Percentiles rank a stretch among this genome's conserved stretches.
These are phyloP conservation scores for Gaeumannomyces sp. DNA, from an alignment of 2,329 filamentous ascomycete species.

Conservation along the genomic window DNA sequence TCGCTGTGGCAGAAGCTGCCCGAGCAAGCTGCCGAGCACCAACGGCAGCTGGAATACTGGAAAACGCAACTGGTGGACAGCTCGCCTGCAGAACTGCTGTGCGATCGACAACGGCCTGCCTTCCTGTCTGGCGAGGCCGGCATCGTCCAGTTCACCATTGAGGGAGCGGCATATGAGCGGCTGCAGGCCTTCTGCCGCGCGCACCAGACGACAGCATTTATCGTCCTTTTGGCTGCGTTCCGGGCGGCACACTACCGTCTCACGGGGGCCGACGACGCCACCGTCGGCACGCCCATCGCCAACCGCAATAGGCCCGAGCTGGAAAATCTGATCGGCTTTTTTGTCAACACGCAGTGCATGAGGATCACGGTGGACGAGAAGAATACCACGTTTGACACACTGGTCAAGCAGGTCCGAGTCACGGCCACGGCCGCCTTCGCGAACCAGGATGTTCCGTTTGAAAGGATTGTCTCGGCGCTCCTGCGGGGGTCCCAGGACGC, in stretches of 20 bases:
- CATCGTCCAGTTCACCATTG: not conserved
- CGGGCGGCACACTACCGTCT: constrained; percentile 4
- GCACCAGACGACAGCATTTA: not conserved
- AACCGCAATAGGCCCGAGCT: constrained; percentile 1
- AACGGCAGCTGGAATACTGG: constrained; percentile 6
- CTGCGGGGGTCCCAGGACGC: not conserved
- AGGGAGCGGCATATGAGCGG: not conserved
- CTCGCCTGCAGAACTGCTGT: not conserved
- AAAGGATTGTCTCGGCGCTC: not conserved
- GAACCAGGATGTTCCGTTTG: constrained; percentile 5
- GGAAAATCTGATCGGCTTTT: not conserved
- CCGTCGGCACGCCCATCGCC: not conserved
- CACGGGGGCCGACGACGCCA: not conserved
- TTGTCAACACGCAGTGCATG: constrained; percentile 3
- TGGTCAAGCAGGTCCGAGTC: not conserved
- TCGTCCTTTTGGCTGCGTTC: not conserved
- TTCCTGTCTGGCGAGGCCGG: not conserved
- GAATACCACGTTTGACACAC: not conserved
- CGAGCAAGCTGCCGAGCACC: not conserved
- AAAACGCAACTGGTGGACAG: not conserved
- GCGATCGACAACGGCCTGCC: not conserved
- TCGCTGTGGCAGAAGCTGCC: not conserved
- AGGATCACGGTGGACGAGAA: not conserved
- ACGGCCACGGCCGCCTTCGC: not conserved
- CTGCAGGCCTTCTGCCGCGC: constrained; percentile 1